Percentiles rank a stretch among this genome's conserved stretches.
Evolutionary conservation across 192 early-diverging fungal species (phyloP).

Genomic region (Chytriomyces sp.): DNA sequence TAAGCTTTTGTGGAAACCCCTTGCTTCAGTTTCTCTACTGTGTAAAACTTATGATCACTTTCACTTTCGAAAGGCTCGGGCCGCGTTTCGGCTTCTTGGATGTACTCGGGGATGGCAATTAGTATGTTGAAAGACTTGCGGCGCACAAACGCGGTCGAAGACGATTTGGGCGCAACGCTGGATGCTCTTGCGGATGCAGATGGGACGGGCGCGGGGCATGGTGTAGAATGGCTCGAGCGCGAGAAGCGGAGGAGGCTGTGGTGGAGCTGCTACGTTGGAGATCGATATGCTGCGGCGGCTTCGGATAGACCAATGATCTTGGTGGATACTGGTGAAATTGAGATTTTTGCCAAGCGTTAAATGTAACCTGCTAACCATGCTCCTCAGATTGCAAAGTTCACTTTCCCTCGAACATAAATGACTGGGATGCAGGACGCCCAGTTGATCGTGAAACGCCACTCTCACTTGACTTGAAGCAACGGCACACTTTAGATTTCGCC

Average conservation of each 20-base stretch:
- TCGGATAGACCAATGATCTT: constrained; percentile 48
- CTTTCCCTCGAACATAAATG: constrained; percentile 34
- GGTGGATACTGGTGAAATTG: constrained; percentile 37
- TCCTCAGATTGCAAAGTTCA: constrained; percentile 51
- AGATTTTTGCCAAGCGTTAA: too few species aligned
- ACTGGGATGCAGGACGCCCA: background rate
- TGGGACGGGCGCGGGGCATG: background rate
- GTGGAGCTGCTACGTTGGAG: constrained; percentile 54
- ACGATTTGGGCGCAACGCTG: constrained; percentile 20
- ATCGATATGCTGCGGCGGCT: constrained; percentile 49
- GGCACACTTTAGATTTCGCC: constrained; percentile 42
- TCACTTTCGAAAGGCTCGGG: constrained; percentile 10
- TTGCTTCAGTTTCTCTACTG: too few species aligned
- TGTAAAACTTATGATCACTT: too few species aligned
- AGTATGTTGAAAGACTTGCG: constrained; percentile 52
- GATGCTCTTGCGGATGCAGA: background rate
- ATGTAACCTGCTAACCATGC: background rate
- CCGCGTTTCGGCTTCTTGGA: constrained; percentile 51
- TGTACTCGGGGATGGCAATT: constrained; percentile 60
- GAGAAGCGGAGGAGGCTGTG: constrained; percentile 51
- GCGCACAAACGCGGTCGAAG: constrained; percentile 46
- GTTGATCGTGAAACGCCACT: background rate
- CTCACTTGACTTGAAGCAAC: background rate
- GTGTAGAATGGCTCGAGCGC: constrained; percentile 44
- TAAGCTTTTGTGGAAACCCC: too few species aligned